These are phyloP conservation scores for Discostella stelligera DNA, from an alignment of 352 stramenopile genomes.

Conservation along the genomic window DNA sequence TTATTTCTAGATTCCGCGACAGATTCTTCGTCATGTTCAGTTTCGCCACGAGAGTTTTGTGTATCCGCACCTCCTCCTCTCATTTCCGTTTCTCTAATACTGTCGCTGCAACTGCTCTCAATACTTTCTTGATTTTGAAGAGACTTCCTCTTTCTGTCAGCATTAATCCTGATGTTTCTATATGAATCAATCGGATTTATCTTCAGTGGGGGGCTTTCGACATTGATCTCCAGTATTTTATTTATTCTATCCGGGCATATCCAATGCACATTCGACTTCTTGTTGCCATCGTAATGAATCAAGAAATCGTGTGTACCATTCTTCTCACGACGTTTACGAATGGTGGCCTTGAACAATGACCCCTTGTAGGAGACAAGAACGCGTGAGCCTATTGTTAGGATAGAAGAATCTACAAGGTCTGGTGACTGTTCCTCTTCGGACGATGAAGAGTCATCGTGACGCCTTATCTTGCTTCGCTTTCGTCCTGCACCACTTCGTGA, in stretches of 20 bases:
- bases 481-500: slow-evolving; percentile 3
- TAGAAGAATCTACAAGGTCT: slow-evolving; percentile 37
- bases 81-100: background rate
- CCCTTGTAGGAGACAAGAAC: slow-evolving; percentile 56
- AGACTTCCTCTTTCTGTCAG: slow-evolving; percentile 9
- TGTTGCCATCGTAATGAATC: slow-evolving; percentile 71
- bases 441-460: slow-evolving; percentile 1
- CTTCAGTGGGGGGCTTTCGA: slow-evolving; percentile 25
- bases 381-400: slow-evolving; percentile 49
- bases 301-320: slow-evolving; percentile 46
- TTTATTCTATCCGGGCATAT: slow-evolving; percentile 45
- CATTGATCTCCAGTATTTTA: slow-evolving; percentile 48
- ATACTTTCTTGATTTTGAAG: background rate
- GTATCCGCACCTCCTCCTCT: background rate
- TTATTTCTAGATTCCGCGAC: slow-evolving; percentile 6
- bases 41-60: background rate
- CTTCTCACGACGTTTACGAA: slow-evolving; percentile 53
- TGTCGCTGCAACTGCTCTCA: background rate
- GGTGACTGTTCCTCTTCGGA: slow-evolving; percentile 19
- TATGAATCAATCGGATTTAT: background rate
- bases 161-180: slow-evolving; percentile 1
- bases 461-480: slow-evolving; percentile 20
- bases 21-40: slow-evolving; percentile 4
- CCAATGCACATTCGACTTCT: slow-evolving; percentile 63
- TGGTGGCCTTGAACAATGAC: slow-evolving; percentile 56